Conservation (phyloP, 2,329 filamentous ascomycete species). For the Trichoderma sp. region DNA sequence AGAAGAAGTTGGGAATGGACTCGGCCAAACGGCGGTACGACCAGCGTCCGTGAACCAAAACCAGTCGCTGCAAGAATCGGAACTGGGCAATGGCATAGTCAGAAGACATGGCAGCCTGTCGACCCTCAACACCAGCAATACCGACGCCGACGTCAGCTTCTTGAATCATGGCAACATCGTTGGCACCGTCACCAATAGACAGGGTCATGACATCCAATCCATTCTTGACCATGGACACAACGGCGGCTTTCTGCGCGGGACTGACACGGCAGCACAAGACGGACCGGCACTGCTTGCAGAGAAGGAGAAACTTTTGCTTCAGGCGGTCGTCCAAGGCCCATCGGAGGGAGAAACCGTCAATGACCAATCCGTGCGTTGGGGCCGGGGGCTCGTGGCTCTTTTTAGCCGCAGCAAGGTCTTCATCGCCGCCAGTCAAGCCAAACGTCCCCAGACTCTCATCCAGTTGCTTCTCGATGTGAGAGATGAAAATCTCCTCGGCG, state of each 20-base stretch:
- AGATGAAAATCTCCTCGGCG: slow-evolving; percentile 49
- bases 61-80: slow-evolving; percentile 76
- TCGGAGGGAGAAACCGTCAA: slow-evolving; percentile 91
- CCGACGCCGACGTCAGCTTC: slow-evolving; percentile 95
- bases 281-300: slow-evolving; percentile 96
- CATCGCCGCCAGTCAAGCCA: slow-evolving; percentile 76
- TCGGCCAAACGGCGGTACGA: slow-evolving; percentile 93
- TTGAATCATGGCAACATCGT: slow-evolving; percentile 97
- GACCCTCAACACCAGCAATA: slow-evolving; percentile 88
- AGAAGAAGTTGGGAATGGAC: slow-evolving; percentile 98
- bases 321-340: slow-evolving; percentile 78
- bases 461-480: slow-evolving; percentile 65
- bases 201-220: slow-evolving; percentile 95
- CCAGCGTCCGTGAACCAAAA: slow-evolving; percentile 90
- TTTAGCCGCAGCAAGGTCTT: slow-evolving; percentile 75
- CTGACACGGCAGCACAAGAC: slow-evolving; percentile 97
- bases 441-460: slow-evolving; percentile 72
- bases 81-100: slow-evolving; percentile 96
- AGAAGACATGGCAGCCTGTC: slow-evolving; percentile 92
- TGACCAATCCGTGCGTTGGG: slow-evolving; percentile 86
- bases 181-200: slow-evolving; percentile 88
- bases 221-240: slow-evolving; percentile 91
- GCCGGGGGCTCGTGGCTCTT: slow-evolving; percentile 81
- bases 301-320: slow-evolving; percentile 86
- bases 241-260: slow-evolving; percentile 94